Base-by-base conservation (phyloP, 352 stramenopile genomes). In the Elongisporangium undulatum region DNA sequence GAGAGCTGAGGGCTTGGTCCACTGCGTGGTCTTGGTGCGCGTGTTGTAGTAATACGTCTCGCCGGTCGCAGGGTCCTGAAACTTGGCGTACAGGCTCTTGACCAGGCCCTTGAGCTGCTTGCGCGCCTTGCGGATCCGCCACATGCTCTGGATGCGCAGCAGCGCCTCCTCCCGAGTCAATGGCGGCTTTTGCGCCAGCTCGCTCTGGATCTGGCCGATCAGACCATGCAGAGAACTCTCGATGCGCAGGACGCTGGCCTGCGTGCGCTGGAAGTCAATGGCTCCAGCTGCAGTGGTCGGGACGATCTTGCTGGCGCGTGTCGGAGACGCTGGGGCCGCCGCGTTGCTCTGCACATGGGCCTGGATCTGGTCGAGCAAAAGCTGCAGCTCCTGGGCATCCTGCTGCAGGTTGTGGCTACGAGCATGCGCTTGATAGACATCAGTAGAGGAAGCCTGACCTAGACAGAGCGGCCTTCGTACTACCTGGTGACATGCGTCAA, bases 31-130 rank as follows among this genome's bases (percentile, higher is more conserved):
- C 55, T 88, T 75, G 2, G 82, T 92, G 19, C 69, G 68, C 6
- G 68, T 84, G 76, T 94, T 94, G 73, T 86, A 89, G 69, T 92
- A 94, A 61, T 92, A 93, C 29, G 71, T 85, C 59, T 80, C 39
- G 8, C 81, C 81, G 3, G 80, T 90, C 8, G 54, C 51, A 3
- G 81, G 79, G 60, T 94, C 82, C 55, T 82, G 63, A 29, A 85
- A 79, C 22, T 63, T 76, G 26, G 81, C 48, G 53, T 89, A 94
- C 22, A 90, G 71, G 12, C 75, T 82, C 20, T 62, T 74, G 4
- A 90, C 57, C 4, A 94, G 64, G 38, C 69, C 65, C 45, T 79
- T 77, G 16, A 94, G 68, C 34, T 89, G 78, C 51, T 91, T 90
- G 29, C 82, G 76, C 3, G 85, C 81, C 54, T 76, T 74, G 15